These are phyloP conservation scores for Thelonectria rubi DNA, from an alignment of 2,329 filamentous ascomycete genomes.

Conservation along the genomic window DNA sequence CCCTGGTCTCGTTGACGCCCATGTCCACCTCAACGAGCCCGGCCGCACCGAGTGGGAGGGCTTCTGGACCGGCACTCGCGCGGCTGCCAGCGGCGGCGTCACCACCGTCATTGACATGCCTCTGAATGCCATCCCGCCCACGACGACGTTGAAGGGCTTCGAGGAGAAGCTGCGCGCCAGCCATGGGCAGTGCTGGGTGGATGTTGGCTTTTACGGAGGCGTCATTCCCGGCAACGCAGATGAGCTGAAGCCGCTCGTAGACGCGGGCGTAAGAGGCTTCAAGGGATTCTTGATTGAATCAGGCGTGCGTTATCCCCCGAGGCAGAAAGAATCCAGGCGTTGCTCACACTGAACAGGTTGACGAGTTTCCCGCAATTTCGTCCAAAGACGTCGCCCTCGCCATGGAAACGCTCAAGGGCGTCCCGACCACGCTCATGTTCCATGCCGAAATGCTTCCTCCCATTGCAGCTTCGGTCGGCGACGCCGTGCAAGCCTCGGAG, in stretches of 20 bases:
- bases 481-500: slow-evolving; percentile 74
- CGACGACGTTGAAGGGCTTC: slow-evolving; percentile 85
- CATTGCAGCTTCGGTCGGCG: slow-evolving; percentile 79
- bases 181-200: slow-evolving; percentile 92
- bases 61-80: slow-evolving; percentile 92
- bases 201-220: slow-evolving; percentile 98
- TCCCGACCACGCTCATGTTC: slow-evolving; percentile 95
- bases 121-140: slow-evolving; percentile 94
- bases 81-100: slow-evolving; percentile 93
- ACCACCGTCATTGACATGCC: slow-evolving; percentile 99
- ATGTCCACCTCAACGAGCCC: slow-evolving; percentile 97
- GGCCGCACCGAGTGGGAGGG: slow-evolving; percentile 98
- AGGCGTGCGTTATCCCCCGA: slow-evolving; percentile 70
- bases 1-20: slow-evolving; percentile 93
- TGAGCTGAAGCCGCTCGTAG: slow-evolving; percentile 81
- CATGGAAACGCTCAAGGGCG: slow-evolving; percentile 81
- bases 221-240: slow-evolving; percentile 88
- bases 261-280: slow-evolving; percentile 90
- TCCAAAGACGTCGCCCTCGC: slow-evolving; percentile 80
- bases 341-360: slow-evolving; percentile 66
- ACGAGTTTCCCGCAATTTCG: slow-evolving; percentile 94
- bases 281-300: slow-evolving; percentile 98
- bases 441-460: slow-evolving; percentile 99
- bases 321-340: not conserved
- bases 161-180: slow-evolving; percentile 87